Evolutionary conservation across 129 eudicot genomes (phyloP).

Genomic region (Deinandra increscens): DNA sequence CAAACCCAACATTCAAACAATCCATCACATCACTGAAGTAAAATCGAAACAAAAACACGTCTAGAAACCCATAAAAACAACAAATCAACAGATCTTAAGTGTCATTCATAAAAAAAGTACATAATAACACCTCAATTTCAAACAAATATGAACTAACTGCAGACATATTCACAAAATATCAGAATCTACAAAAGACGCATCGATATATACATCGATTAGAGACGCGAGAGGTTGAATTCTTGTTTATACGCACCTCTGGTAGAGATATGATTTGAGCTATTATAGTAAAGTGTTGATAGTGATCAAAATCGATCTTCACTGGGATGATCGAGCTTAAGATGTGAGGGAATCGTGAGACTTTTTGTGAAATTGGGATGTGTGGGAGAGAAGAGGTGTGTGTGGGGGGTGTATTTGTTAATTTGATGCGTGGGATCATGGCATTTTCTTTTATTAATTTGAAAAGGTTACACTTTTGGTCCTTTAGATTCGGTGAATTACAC

Average conservation of each 20-base stretch:
- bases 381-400: constrained; percentile 14
- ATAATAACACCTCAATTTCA: not conserved
- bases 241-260: constrained; percentile 23
- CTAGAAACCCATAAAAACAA: not conserved
- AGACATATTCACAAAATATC: constrained; percentile 13
- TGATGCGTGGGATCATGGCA: constrained; percentile 17
- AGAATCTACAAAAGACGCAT: not conserved
- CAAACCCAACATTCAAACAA: constrained; percentile 10
- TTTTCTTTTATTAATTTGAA: not conserved
- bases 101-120: not conserved
- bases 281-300: constrained; percentile 8
- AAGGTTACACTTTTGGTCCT: too few species aligned
- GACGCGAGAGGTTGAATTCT: constrained; percentile 6
- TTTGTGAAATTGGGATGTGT: constrained; percentile 23
- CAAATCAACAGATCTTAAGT: constrained; percentile 24
- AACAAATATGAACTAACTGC: not conserved
- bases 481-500: too few species aligned
- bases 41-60: constrained; percentile 5
- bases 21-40: constrained; percentile 5
- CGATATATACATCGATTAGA: not conserved
- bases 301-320: constrained; percentile 1
- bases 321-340: constrained; percentile 21
- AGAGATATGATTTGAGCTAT: not conserved
- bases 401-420: not conserved
- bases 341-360: constrained; percentile 16